Base-by-base conservation (phyloP, 352 stramenopile species). In the Pilasporangium apinafurcum region DNA sequence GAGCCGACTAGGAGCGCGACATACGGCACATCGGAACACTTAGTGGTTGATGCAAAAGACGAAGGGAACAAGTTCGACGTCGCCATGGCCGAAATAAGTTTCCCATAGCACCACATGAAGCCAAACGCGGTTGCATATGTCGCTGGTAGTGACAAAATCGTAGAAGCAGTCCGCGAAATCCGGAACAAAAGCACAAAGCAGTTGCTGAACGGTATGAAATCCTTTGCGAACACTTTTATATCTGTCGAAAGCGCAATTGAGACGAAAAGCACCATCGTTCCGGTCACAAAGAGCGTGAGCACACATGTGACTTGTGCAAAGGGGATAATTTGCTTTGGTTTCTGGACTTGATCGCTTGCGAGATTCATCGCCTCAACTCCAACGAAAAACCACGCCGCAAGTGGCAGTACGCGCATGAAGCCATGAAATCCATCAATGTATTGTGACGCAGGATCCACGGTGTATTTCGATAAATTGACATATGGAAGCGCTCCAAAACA, bases 81-180 rank as follows among this genome's bases (percentile, higher is more conserved):
- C 0, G 66, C 69, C 66, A 83, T 79, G 9, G 66, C 53, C 1
- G 56, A 36, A 8, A 83, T 69, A 4, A 83, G 50, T 33, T 76
- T 77, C 1, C 65, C 65, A 41, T 78, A 80, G 25, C 59, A 73
- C 53, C 68, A 78, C 44, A 82, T 74, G 33, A 80, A 80, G 0
- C 64, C 68, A 36, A 68, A 77, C 5, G 62, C 65, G 3, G 62
- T 82, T 2, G 63, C 63, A 46, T 72, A 83, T 1, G 66, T 83
- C 2, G 66, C 69, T 4, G 66, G 66, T 1, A 79, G 27, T 14
- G 66, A 80, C 1, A 79, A 18, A 21, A 77, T 22, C 4, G 53
- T 77, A 1, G 66, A 63, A 3, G 33, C 7, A 2, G 44, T 22
- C 0, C 40, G 34, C 5, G 34, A 34, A 3, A 69, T 48, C 0